Conservation (phyloP, 768 basidiomycete species). For the Suillus weaverae region DNA sequence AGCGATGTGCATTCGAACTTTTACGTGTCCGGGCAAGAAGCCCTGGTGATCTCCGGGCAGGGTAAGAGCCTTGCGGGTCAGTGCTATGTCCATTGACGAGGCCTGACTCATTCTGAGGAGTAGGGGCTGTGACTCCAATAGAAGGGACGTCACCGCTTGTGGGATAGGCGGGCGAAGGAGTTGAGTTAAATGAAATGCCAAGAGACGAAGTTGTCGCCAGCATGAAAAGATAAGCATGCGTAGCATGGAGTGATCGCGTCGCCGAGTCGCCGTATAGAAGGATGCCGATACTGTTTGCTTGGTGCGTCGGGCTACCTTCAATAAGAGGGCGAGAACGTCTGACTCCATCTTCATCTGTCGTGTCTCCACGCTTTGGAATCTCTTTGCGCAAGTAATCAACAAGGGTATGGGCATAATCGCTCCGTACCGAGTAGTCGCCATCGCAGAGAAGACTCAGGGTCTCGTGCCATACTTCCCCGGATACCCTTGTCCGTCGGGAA, state of each 20-base stretch:
- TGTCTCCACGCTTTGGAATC: constrained; percentile 63
- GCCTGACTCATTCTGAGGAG: constrained; percentile 29
- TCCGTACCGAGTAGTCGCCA: constrained; percentile 70
- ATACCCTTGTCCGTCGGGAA: constrained; percentile 64
- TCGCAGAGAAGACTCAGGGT: constrained; percentile 85
- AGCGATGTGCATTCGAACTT: constrained; percentile 50
- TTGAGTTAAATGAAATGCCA: constrained; percentile 42
- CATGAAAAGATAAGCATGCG: constrained; percentile 79
- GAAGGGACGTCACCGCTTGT: constrained; percentile 30
- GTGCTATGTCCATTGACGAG: constrained; percentile 19
- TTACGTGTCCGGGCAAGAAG: constrained; percentile 57
- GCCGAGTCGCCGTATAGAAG: constrained; percentile 59
- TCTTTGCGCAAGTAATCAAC: constrained; percentile 76
- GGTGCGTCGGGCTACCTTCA: constrained; percentile 49
- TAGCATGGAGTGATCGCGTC: constrained; percentile 73
- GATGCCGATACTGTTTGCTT: constrained; percentile 45
- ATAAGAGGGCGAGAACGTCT: constrained; percentile 46
- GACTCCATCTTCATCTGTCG: constrained; percentile 44
- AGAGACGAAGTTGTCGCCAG: constrained; percentile 72
- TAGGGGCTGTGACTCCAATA: constrained; percentile 33
- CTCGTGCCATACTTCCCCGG: constrained; percentile 89
- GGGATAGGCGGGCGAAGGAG: constrained; percentile 43
- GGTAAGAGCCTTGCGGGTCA: constrained; percentile 30
- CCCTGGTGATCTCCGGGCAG: constrained; percentile 48
- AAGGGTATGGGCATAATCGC: constrained; percentile 74